A percentile compares a stretch with the other conserved stretches of the same genome.
These are phyloP conservation scores for Carex littledalei DNA, from an alignment of 176 grass and related monocot genomes.

Conservation along the genomic window DNA sequence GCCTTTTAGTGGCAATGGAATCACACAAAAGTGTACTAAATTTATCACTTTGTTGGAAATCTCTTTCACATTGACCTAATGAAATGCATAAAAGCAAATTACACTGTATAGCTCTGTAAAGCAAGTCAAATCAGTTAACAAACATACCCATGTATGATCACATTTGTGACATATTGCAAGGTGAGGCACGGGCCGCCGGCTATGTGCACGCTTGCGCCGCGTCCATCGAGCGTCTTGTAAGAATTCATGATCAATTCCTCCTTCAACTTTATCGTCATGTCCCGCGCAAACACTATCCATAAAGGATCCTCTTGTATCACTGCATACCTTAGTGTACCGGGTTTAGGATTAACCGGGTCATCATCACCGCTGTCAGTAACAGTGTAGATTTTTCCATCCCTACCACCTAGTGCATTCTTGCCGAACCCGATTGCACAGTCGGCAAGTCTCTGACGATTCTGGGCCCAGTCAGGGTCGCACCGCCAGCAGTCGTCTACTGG, in stretches of 20 bases:
- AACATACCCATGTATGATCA: constrained; percentile 27
- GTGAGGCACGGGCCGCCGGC: constrained; percentile 17
- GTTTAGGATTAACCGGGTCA: constrained; percentile 8
- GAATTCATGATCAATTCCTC: constrained; percentile 24
- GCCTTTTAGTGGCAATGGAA: background rate
- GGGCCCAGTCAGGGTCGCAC: constrained; percentile 8
- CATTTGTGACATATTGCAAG: constrained; percentile 29
- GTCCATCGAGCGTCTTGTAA: constrained; percentile 23
- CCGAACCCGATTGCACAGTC: constrained; percentile 23
- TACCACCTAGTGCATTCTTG: constrained; percentile 18
- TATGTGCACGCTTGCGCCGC: constrained; percentile 9
- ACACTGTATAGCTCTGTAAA: background rate
- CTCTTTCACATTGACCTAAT: constrained; percentile 14
- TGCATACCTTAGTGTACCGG: constrained; percentile 20
- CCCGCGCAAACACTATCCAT: constrained; percentile 21
- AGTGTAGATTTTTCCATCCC: background rate
- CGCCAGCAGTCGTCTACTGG: constrained; percentile 24
- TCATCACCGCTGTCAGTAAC: constrained; percentile 17
- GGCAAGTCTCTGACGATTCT: constrained; percentile 16
- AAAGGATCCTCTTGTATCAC: constrained; percentile 26
- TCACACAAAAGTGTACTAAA: background rate
- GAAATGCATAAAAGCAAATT: background rate
- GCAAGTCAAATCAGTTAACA: background rate
- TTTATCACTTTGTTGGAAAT: background rate
- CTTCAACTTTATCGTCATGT: constrained; percentile 25